Conservation (phyloP, 768 basidiomycete species). For the Cytidiella melzeri region DNA sequence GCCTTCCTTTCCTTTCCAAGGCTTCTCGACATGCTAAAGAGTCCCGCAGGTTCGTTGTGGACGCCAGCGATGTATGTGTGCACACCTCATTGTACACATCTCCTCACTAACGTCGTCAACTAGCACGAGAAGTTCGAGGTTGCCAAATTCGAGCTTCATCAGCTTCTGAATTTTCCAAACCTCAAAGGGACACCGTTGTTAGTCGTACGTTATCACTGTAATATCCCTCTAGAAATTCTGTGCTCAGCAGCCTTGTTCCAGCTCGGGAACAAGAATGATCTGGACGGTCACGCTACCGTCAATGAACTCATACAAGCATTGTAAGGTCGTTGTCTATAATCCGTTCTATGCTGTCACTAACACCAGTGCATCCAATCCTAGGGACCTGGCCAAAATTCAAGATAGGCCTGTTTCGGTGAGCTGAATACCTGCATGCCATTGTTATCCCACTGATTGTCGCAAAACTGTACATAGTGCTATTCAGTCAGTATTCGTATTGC, state of each 20-base stretch:
- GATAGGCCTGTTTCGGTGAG: slow-evolving; percentile 83
- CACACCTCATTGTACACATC: neutral
- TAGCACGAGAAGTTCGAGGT: slow-evolving; percentile 80
- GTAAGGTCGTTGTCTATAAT: slow-evolving; percentile 38
- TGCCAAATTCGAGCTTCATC: slow-evolving; percentile 79
- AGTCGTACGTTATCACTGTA: slow-evolving; percentile 51
- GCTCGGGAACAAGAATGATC: slow-evolving; percentile 93
- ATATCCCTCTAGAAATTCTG: neutral
- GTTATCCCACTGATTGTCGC: neutral
- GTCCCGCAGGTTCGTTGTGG: slow-evolving; percentile 78
- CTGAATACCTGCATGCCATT: slow-evolving; percentile 11
- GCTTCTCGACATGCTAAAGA: neutral
- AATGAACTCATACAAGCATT: slow-evolving; percentile 78
- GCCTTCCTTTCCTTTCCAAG: neutral
- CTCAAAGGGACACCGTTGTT: slow-evolving; percentile 72
- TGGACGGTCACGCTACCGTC: slow-evolving; percentile 68
- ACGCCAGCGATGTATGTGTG: slow-evolving; percentile 73
- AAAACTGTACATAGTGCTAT: slow-evolving; percentile 52
- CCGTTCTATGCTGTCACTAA: too few species aligned
- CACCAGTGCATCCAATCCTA: slow-evolving; percentile 19
- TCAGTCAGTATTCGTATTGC: slow-evolving; percentile 60
- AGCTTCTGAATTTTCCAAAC: slow-evolving; percentile 60
- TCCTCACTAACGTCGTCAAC: slow-evolving; percentile 3
- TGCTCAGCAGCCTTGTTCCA: slow-evolving; percentile 23
- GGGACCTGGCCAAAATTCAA: slow-evolving; percentile 74